phyloP scores from a whole-genome alignment of 148 eudicot species.

The Rhododendron mucronatum region DNA sequence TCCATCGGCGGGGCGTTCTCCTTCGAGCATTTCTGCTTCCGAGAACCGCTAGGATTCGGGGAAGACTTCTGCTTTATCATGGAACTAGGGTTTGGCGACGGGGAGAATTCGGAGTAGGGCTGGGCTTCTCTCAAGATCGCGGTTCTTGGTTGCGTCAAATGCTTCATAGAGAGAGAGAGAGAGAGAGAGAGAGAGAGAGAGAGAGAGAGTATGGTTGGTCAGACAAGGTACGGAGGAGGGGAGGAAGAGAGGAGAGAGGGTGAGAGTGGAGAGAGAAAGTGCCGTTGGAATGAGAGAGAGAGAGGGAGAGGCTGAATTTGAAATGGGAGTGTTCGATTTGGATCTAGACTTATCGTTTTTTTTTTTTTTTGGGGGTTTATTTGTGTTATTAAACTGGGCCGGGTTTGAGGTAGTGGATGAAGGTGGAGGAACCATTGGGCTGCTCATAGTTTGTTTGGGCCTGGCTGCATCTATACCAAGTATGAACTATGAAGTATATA shows the following conservation, averaged over 20 bases:
- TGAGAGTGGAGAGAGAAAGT: not conserved
- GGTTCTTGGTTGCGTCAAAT: slow-evolving; percentile 53
- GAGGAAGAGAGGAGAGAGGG: not conserved
- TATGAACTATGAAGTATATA: too few relatives aligned
- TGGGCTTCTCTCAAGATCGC: slow-evolving; percentile 40
- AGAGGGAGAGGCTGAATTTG: not conserved
- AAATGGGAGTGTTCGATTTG: not conserved
- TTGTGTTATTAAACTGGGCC: too few relatives aligned
- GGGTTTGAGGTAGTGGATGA: too few relatives aligned
- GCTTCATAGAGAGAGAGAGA: slow-evolving; percentile 47
- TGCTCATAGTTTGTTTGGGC: too few relatives aligned
- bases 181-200: slow-evolving; percentile 1
- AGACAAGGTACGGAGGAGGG: slow-evolving; percentile 12
- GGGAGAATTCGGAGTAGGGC: slow-evolving; percentile 19
- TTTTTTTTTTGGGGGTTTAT: too few relatives aligned
- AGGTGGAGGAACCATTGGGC: too few relatives aligned
- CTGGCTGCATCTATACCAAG: too few relatives aligned
- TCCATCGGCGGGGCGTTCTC: slow-evolving; percentile 64
- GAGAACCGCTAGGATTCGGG: slow-evolving; percentile 61
- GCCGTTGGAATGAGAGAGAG: not conserved
- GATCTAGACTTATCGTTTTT: not conserved
- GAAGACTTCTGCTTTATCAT: slow-evolving; percentile 1
- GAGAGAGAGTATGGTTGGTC: not conserved
- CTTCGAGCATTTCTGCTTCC: slow-evolving; percentile 51
- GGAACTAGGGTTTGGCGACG: slow-evolving; percentile 53